Evolutionary conservation across 306 rosid genomes (phyloP).

Genomic region (Bauhinia variegata): DNA sequence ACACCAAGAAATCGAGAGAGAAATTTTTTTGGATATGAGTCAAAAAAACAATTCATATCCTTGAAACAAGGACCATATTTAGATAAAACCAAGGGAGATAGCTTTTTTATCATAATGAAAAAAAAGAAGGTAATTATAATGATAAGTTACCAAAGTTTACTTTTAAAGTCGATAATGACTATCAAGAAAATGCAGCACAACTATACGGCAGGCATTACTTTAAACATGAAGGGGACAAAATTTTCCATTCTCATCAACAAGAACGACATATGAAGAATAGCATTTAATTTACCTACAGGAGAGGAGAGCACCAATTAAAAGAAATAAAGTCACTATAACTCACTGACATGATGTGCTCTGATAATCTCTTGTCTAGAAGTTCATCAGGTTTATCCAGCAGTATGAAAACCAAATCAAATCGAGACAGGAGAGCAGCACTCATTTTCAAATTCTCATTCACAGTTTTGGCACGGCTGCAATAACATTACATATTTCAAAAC

Average conservation of each 20-base stretch:
- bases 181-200: conserved; percentile 10
- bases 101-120: not conserved
- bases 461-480: conserved; percentile 93
- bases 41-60: conserved; percentile 1
- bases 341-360: conserved; percentile 97
- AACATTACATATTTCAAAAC: conserved; percentile 26
- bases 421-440: conserved; percentile 85
- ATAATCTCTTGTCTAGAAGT: conserved; percentile 85
- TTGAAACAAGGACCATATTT: not conserved
- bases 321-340: conserved; percentile 46
- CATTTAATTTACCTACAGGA: conserved; percentile 12
- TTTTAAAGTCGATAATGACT: not conserved
- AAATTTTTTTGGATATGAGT: too few relatives aligned
- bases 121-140: too few relatives aligned
- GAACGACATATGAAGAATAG: conserved; percentile 36
- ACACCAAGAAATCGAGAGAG: conserved; percentile 21
- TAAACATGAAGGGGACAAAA: conserved; percentile 8
- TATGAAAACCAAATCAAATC: conserved; percentile 92
- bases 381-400: conserved; percentile 96
- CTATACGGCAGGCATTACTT: conserved; percentile 6
- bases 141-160: not conserved
- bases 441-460: conserved; percentile 96
- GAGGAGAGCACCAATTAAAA: conserved; percentile 15
- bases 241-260: conserved; percentile 23
- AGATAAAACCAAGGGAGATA: conserved; percentile 6